phyloP scores from a whole-genome alignment of 1,284 basidiomycete species.

The Trametes pubescens region DNA sequence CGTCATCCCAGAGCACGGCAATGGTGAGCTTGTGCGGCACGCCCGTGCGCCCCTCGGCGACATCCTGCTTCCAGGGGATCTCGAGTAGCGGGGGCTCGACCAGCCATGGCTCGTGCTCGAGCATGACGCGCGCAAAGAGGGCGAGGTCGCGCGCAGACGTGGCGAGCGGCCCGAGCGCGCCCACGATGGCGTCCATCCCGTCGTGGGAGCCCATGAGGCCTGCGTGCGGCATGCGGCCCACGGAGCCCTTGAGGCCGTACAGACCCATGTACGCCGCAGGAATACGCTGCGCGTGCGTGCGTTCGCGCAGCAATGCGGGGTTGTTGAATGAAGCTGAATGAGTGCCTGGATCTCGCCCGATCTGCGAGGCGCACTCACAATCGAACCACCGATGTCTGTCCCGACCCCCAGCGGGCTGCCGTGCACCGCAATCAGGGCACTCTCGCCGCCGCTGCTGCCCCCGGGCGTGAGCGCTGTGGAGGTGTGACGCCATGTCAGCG shows the following conservation, averaged over 20 bases:
- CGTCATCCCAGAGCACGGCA: conserved; percentile 63
- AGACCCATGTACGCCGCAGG: conserved; percentile 59
- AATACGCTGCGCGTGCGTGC: conserved; percentile 45
- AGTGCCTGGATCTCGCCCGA: conserved; percentile 21
- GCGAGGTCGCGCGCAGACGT: conserved; percentile 60
- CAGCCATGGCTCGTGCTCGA: conserved; percentile 60
- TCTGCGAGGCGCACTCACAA: conserved; percentile 42
- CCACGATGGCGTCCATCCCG: conserved; percentile 61
- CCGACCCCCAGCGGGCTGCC: conserved; percentile 68
- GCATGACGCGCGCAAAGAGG: conserved; percentile 60
- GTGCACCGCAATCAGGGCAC: conserved; percentile 64
- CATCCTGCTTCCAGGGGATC: conserved; percentile 59
- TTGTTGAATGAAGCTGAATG: neutral
- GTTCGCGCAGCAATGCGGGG: neutral
- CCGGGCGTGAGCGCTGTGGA: conserved; percentile 55
- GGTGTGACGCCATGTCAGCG: conserved; percentile 22
- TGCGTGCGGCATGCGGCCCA: conserved; percentile 58
- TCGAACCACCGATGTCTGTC: conserved; percentile 63
- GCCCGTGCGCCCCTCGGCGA: conserved; percentile 47
- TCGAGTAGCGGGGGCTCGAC: conserved; percentile 59
- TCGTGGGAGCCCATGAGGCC: conserved; percentile 60
- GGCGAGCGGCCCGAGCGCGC: conserved; percentile 61
- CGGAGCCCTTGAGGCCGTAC: conserved; percentile 63
- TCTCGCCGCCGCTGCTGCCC: conserved; percentile 72
- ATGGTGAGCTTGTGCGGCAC: conserved; percentile 57